Evolutionary conservation across 2,329 filamentous ascomycete species (phyloP), one percentile per base, ranked within the genome.

Genomic region (Colletotrichum sp.): DNA sequence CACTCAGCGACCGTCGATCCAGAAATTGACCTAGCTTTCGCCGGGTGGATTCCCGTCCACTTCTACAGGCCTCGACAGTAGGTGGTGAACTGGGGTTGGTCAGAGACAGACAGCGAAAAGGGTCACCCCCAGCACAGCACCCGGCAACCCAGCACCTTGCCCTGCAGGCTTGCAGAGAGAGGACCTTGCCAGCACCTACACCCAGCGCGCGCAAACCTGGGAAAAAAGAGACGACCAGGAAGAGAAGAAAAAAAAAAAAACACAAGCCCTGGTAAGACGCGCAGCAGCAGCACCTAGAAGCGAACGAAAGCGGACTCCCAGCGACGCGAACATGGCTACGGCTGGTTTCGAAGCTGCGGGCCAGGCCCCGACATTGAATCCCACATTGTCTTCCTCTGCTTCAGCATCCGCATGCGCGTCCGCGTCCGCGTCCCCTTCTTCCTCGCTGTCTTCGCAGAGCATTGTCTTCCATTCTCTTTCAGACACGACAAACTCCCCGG

Each of bases 321-420:
- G 39, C 66, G 57, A 76, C 70, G 74, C 70, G 70, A 76, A 62
- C 65, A 76, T 76, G 74, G 74, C 74, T 28, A 74, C 59, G 57
- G 72, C 75, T 59, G 65, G 74, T 76, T 76, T 76, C 70, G 74
- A 76, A 64, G n/a, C 34, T 76, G 74, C 74, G 74, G 74, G 74
- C 74, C 74, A 73, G 64, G 72, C 71, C 75, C 71, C 75, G 68
- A 76, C 72, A 55, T 30, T 65, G 67, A 65, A 72, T 71, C 64
- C 72, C 72, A 72, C 76, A 76, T 60, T 72, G 57, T 69, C 72
- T n/a, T 71, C 72, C 36, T 76, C 76, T 69, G 64, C 68, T 64
- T 69, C 72, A 30, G 67, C 49, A 44, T 69, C 59, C 21, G 59
- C 59, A 66, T 66, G 59, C 65, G 59, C 77, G 64, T 68, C 76